Conservation (phyloP, 345 rosid genomes). For the Euphorbia pulcherrima region DNA sequence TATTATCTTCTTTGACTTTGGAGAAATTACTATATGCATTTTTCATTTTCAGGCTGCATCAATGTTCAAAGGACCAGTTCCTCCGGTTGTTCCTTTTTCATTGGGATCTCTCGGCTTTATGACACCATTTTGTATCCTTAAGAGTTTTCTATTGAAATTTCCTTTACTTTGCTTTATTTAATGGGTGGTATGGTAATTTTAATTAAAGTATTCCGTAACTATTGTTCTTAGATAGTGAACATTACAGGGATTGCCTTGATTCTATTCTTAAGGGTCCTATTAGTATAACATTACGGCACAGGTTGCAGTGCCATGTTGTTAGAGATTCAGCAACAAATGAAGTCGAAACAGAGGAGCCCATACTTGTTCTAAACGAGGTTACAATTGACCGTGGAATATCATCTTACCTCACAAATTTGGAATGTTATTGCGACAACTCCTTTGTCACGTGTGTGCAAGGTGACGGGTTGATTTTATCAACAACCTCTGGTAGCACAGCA, state of each 20-base stretch:
- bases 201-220: constrained; percentile 35
- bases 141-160: neutral
- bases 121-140: constrained; percentile 98
- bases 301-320: constrained; percentile 74
- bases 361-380: constrained; percentile 92
- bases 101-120: constrained; percentile 97
- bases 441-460: constrained; percentile 99
- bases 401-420: constrained; percentile 89
- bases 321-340: constrained; percentile 80
- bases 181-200: neutral
- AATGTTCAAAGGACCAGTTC: constrained; percentile 98
- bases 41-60: constrained; percentile 76
- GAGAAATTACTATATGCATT: constrained; percentile 15
- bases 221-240: constrained; percentile 69
- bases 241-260: constrained; percentile 74
- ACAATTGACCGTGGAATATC: constrained; percentile 97
- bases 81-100: constrained; percentile 92
- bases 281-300: constrained; percentile 85
- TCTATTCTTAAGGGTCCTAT: constrained; percentile 78
- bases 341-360: constrained; percentile 63
- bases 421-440: constrained; percentile 90
- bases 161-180: constrained; percentile 6
- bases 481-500: constrained; percentile 99
- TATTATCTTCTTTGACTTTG: constrained; percentile 7
- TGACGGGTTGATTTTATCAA: constrained; percentile 86